Percentiles rank a stretch among this genome's conserved stretches.
These are phyloP conservation scores for Saccharomycopsis sp. DNA, from an alignment of 805 yeast species.

Conservation along the genomic window DNA sequence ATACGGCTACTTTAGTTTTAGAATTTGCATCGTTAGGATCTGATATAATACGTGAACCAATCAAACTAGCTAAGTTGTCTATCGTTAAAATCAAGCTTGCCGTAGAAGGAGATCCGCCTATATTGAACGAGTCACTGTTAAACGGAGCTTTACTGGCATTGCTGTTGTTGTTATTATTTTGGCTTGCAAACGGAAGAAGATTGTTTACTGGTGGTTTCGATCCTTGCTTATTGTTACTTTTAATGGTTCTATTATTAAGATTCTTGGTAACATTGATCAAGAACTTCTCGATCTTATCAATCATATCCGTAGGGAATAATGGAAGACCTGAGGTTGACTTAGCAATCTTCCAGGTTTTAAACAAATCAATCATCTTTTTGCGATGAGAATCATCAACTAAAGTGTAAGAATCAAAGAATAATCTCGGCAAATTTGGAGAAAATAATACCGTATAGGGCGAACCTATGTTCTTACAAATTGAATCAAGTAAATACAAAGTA, in stretches of 20 bases:
- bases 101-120: slow-evolving; percentile 20
- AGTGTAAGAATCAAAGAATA: slow-evolving; percentile 74
- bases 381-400: slow-evolving; percentile 72
- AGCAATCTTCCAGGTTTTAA: slow-evolving; percentile 81
- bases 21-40: slow-evolving; percentile 28
- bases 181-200: not conserved
- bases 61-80: slow-evolving; percentile 31
- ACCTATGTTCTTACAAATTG: slow-evolving; percentile 87
- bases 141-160: not conserved
- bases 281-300: slow-evolving; percentile 69
- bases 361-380: slow-evolving; percentile 64
- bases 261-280: slow-evolving; percentile 47
- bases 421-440: slow-evolving; percentile 58
- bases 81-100: slow-evolving; percentile 30
- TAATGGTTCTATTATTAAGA: slow-evolving; percentile 32
- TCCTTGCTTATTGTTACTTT: slow-evolving; percentile 23
- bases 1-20: slow-evolving; percentile 14
- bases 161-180: not conserved
- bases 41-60: slow-evolving; percentile 29
- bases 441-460: slow-evolving; percentile 80
- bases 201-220: not conserved
- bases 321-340: slow-evolving; percentile 56
- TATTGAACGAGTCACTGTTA: not conserved
- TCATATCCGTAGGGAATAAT: slow-evolving; percentile 63
- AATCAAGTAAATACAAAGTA: slow-evolving; percentile 79